Conservation (phyloP, 1,284 basidiomycete species). For the Boletus smithii region DNA sequence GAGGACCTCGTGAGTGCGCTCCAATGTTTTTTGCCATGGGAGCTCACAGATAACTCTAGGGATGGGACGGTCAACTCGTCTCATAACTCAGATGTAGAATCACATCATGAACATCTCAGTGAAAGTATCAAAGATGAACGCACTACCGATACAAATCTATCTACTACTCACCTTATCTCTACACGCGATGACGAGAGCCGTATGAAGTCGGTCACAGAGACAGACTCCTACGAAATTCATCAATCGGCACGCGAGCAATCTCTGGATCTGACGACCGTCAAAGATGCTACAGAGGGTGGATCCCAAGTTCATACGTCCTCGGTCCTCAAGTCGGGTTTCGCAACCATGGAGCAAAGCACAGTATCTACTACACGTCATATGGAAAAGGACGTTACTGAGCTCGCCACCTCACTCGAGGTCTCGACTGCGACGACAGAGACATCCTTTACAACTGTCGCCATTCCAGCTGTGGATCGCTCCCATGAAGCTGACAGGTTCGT, state of each 20-base stretch:
- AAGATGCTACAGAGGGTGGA: not conserved
- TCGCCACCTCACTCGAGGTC: not conserved
- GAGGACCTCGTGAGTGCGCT: constrained; percentile 4
- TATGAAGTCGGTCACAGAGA: not conserved
- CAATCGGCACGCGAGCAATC: not conserved
- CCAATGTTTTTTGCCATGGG: not conserved
- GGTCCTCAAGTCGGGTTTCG: not conserved
- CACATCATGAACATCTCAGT: not conserved
- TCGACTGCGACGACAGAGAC: not conserved
- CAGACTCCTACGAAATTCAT: not conserved
- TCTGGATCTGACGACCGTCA: not conserved
- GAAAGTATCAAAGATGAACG: not conserved
- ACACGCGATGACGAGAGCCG: not conserved
- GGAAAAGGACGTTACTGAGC: not conserved
- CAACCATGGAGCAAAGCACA: not conserved
- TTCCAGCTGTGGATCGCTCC: not conserved
- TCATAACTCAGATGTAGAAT: not conserved
- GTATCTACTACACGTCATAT: not conserved
- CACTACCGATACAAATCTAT: not conserved
- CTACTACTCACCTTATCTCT: not conserved
- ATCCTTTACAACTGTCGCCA: not conserved
- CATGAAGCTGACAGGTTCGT: constrained; percentile 7
- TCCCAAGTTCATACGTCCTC: not conserved
- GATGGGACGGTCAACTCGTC: not conserved
- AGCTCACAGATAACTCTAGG: constrained; percentile 8